Evolutionary conservation across 176 grass and related monocot genomes (phyloP).

Genomic region (Alloteropsis semialata): DNA sequence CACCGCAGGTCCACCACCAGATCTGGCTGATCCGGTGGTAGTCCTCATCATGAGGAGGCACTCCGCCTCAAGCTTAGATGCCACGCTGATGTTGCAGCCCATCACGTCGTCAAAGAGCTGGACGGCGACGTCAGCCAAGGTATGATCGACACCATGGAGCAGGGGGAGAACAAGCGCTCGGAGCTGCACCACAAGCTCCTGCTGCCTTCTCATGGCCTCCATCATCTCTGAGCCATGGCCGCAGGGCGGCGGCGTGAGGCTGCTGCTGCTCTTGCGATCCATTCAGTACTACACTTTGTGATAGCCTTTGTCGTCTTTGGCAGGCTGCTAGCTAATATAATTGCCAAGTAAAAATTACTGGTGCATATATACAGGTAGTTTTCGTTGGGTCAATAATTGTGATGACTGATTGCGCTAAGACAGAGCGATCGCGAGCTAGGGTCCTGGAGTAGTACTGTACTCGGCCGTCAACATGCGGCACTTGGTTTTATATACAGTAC

Average conservation of each 20-base stretch:
- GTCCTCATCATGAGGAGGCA: neutral
- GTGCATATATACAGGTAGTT: no score
- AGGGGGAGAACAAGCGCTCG: constrained; percentile 25
- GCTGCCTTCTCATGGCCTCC: constrained; percentile 16
- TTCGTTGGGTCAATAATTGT: no score
- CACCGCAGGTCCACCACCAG: neutral
- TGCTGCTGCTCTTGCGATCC: neutral
- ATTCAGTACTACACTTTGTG: neutral
- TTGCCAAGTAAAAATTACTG: neutral
- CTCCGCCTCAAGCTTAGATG: neutral
- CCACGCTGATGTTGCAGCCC: neutral
- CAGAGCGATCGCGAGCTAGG: no score
- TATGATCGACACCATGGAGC: neutral
- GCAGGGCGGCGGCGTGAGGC: neutral
- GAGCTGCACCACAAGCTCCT: constrained; percentile 29
- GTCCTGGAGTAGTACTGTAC: no score
- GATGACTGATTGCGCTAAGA: no score
- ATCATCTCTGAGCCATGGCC: constrained; percentile 2
- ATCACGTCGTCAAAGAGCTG: constrained; percentile 15
- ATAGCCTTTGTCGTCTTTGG: neutral
- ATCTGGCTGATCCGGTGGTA: neutral
- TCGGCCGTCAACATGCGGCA: no score
- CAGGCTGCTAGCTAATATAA: neutral
- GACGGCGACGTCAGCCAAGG: neutral
- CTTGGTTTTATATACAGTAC: no score